These are phyloP conservation scores for Aspergillus conjunctus DNA, from an alignment of 495 filamentous ascomycete genomes.

Conservation along the genomic window DNA sequence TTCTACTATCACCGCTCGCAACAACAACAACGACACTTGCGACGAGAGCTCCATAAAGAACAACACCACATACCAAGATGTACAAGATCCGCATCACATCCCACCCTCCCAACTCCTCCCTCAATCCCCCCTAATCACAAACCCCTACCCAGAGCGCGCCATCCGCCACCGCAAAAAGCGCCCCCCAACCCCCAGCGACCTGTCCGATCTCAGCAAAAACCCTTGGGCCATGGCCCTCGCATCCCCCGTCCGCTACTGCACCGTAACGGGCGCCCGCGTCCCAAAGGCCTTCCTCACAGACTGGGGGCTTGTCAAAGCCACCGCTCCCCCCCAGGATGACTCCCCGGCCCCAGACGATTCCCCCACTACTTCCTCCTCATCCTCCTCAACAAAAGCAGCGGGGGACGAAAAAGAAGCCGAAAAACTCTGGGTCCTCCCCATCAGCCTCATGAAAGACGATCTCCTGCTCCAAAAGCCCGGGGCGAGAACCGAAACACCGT, in stretches of 20 bases:
- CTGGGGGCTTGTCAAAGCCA: slow-evolving; percentile 60
- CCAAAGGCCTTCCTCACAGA: slow-evolving; percentile 66
- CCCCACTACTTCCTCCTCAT: not conserved
- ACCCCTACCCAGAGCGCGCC: slow-evolving; percentile 21
- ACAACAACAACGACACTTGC: not conserved
- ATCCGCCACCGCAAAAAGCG: slow-evolving; percentile 30
- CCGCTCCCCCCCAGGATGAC: slow-evolving; percentile 33
- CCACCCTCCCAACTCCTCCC: slow-evolving; percentile 43
- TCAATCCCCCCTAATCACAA: slow-evolving; percentile 41
- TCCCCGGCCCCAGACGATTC: not conserved
- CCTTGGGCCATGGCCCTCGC: slow-evolving; percentile 62
- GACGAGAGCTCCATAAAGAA: slow-evolving; percentile 6
- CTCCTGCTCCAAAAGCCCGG: slow-evolving; percentile 3
- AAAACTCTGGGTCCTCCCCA: slow-evolving; percentile 62
- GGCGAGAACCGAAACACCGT: slow-evolving; percentile 10
- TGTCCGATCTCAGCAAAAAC: slow-evolving; percentile 34
- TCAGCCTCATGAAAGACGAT: slow-evolving; percentile 43
- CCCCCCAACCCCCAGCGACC: slow-evolving; percentile 47
- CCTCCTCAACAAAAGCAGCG: not conserved
- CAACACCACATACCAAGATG: not conserved
- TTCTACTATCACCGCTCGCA: not conserved
- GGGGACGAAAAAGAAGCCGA: not conserved
- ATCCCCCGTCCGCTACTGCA: slow-evolving; percentile 63
- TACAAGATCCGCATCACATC: not conserved
- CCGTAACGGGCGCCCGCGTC: slow-evolving; percentile 54